Evolutionary conservation across 2,329 filamentous ascomycete species (phyloP), one percentile per base, ranked within the genome.

Genomic region (Dryadomyces quercivorus): DNA sequence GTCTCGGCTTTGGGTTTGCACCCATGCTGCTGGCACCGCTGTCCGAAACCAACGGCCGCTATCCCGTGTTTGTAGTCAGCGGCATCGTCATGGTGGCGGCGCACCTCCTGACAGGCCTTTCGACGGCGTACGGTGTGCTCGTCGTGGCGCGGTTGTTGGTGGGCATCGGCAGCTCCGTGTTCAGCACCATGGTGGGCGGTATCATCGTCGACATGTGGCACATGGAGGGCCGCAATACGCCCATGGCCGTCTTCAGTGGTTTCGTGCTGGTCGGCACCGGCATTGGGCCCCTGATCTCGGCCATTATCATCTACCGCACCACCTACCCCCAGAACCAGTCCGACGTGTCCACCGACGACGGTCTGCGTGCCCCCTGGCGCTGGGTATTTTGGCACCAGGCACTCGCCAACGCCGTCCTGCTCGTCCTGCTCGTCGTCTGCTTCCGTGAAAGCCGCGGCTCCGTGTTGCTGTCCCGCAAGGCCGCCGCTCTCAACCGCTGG

Each of bases 311-410:
- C 0, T 71, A 86, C 40, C 74, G 80, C 51, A 75, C 80, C 1
- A 76, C 70, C 1, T 51, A 12, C 21, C 58, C 59, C 7, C 38
- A 52, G 5, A 55, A 56, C 44, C 18, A n/a, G 5, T 21, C 55
- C 5, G 64, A 61, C 9, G 57, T 59, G 1, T n/a, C 21, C 12
- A 49, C 49, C 10, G 62, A 70, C 10, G 61, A 66, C 8, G 50
- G 52, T 36, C 48, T 36, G 51, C 49, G 55, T 0, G 57, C 64
- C n/a, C 66, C 68, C 2, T 95, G 88, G 88, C 81, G 88, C 58
- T 95, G 90, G 90, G 80, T 91, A 0, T 95, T 94, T 66, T 95
- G 89, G 76, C 75, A 91, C 31, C 91, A 96, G 61, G 80, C 82
- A 8, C 89, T 95, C 48, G 70, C 79, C 21, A 80, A 83, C 54